A percentile compares a stretch with the other conserved stretches of the same genome.
Evolutionary conservation across 805 yeast species (phyloP).

Genomic region (Maudiozyma pseudohumilis): DNA sequence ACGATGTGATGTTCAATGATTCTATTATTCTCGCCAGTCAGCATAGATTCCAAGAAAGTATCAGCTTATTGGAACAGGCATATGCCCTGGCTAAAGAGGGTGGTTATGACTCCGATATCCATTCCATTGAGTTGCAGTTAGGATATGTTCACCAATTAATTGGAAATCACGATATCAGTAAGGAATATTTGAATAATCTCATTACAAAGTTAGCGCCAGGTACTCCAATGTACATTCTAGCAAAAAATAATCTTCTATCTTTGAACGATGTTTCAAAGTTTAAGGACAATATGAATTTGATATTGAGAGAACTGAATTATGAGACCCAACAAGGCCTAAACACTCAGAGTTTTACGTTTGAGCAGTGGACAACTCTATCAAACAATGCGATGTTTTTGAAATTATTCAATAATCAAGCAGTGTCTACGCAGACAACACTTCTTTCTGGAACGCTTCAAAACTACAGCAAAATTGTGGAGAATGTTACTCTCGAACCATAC

Average conservation of each 20-base stretch:
- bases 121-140: conserved; percentile 51
- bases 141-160: conserved; percentile 43
- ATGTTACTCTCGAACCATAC: conserved; percentile 22
- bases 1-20: conserved; percentile 58
- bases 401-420: conserved; percentile 19
- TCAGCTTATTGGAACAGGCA: conserved; percentile 39
- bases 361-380: conserved; percentile 20
- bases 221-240: conserved; percentile 25
- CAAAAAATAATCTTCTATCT: conserved; percentile 26
- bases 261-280: conserved; percentile 25
- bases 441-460: conserved; percentile 17
- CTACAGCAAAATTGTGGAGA: conserved; percentile 17
- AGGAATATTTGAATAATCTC: conserved; percentile 28
- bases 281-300: conserved; percentile 22
- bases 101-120: conserved; percentile 38
- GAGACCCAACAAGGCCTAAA: conserved; percentile 16
- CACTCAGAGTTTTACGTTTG: conserved; percentile 15
- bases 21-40: conserved; percentile 44
- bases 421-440: conserved; percentile 12
- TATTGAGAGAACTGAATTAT: conserved; percentile 29
- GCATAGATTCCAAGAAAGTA: conserved; percentile 33
- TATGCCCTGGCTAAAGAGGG: conserved; percentile 32
- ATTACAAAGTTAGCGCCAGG: conserved; percentile 19
- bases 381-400: conserved; percentile 18
- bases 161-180: conserved; percentile 32